Evolutionary conservation across 768 basidiomycete genomes (phyloP), one percentile per base, ranked within the genome.

Genomic region (Panellus pusillus): DNA sequence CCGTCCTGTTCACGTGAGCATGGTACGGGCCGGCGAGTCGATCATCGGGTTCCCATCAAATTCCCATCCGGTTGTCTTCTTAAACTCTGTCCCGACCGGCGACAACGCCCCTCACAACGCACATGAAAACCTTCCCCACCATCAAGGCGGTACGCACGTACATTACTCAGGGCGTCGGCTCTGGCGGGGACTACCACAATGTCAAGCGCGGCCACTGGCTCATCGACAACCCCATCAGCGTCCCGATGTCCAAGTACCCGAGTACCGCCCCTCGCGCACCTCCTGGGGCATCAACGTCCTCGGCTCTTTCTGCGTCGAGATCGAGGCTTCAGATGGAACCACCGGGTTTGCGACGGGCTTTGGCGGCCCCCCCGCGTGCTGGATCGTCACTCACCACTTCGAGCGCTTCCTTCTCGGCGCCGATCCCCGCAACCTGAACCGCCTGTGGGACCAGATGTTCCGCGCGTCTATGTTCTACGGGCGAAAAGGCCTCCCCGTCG

Each of bases 401-500:
- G 55, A 65, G 51, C 62, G 68, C 46, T 67, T 69, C 58, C 64
- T 69, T 24, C 39, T 69, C 19, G 66, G 66, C 19, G 62, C 61
- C 17, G 68, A 69, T 44, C 68, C 68, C 17, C 60, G 68, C 39
- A 61, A 66, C 49, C 64, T 65, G 18, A 67, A 67, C 47, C 56
- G 65, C 39, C 60, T 69, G 31, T 63, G 58, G 55, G 68, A 69
- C 54, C 68, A 69, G 55, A 66, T 69, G 65, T 69, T 66, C 57
- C 62, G 63, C 45, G 53, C 68, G 13, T 62, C 66, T 7, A 63
- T 69, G 57, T 69, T 67, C 51, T 69, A 69, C 47, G 68, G 68
- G 8, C 64, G 68, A 19, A 69, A 69, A 38, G 68, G 68, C 42
- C 62, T 69, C 15, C 64, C 66, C 14, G 56, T 69, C 48, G 66